Evolutionary conservation across 2,329 filamentous ascomycete genomes (phyloP).

Genomic region (Reticulascus tulasneorum): DNA sequence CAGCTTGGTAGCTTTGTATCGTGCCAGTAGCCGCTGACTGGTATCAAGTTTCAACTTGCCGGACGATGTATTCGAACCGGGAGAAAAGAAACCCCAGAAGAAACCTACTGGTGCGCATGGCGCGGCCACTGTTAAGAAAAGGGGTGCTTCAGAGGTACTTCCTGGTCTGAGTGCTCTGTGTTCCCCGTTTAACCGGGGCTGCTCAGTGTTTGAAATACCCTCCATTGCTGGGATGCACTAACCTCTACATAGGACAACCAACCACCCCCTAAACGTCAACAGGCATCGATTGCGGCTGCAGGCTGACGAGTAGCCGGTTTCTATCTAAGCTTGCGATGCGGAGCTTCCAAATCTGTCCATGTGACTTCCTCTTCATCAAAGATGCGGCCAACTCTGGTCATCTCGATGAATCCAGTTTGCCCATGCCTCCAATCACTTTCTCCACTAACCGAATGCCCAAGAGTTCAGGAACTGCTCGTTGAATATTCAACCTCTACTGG

Average conservation of each 20-base stretch:
- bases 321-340: too few relatives aligned
- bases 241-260: conserved; percentile 26
- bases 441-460: too few relatives aligned
- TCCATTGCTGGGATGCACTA: too few relatives aligned
- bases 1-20: background rate
- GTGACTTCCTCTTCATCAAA: too few relatives aligned
- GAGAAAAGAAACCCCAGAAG: conserved; percentile 66
- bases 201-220: background rate
- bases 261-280: conserved; percentile 37
- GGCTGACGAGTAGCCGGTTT: too few relatives aligned
- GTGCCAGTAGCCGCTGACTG: conserved; percentile 1
- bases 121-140: conserved; percentile 40
- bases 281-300: conserved; percentile 36
- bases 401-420: too few relatives aligned
- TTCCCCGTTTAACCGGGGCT: background rate
- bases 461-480: too few relatives aligned
- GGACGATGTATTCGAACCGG: conserved; percentile 79
- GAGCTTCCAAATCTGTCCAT: too few relatives aligned
- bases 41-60: conserved; percentile 73
- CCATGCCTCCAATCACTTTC: too few relatives aligned
- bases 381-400: too few relatives aligned
- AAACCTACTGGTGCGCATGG: conserved; percentile 30
- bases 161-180: conserved; percentile 1
- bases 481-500: too few relatives aligned
- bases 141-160: conserved; percentile 42